phyloP scores from a whole-genome alignment of 352 stramenopile species.

The Lagenidium giganteum region DNA sequence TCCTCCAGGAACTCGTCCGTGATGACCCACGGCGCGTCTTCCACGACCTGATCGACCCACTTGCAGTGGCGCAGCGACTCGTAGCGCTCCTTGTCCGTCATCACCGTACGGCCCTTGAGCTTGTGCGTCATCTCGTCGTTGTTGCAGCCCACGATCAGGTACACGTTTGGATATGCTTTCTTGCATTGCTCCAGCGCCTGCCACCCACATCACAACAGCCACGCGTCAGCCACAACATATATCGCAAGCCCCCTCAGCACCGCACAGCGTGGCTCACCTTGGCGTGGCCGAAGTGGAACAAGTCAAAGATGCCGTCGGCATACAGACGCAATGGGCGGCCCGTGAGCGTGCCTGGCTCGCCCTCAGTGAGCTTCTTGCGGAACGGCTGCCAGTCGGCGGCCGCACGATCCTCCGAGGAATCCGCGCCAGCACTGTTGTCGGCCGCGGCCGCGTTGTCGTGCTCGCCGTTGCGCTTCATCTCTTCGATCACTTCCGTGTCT shows the following conservation, averaged over 20 bases:
- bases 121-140: conserved; percentile 85
- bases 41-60: conserved; percentile 86
- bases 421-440: conserved; percentile 15
- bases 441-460: conserved; percentile 3
- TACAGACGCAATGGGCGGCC: conserved; percentile 79
- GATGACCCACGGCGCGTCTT: conserved; percentile 85
- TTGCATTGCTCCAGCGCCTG: conserved; percentile 88
- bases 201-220: no score
- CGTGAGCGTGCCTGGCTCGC: conserved; percentile 64
- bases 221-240: conserved; percentile 4
- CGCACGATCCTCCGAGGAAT: conserved; percentile 9
- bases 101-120: conserved; percentile 84
- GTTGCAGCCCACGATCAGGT: conserved; percentile 83
- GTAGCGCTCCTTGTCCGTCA: conserved; percentile 87
- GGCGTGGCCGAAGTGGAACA: conserved; percentile 87
- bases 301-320: conserved; percentile 86
- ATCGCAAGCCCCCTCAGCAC: not conserved
- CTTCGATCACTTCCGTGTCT: no score
- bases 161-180: conserved; percentile 80
- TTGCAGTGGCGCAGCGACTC: conserved; percentile 79
- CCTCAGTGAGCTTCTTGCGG: conserved; percentile 48
- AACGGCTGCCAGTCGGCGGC: conserved; percentile 53
- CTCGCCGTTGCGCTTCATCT: conserved; percentile 21
- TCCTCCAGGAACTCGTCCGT: conserved; percentile 80
- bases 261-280: conserved; percentile 19